phyloP scores from a whole-genome alignment of 2,329 filamentous ascomycete genomes.

The Fusarium keratoplasticum region DNA sequence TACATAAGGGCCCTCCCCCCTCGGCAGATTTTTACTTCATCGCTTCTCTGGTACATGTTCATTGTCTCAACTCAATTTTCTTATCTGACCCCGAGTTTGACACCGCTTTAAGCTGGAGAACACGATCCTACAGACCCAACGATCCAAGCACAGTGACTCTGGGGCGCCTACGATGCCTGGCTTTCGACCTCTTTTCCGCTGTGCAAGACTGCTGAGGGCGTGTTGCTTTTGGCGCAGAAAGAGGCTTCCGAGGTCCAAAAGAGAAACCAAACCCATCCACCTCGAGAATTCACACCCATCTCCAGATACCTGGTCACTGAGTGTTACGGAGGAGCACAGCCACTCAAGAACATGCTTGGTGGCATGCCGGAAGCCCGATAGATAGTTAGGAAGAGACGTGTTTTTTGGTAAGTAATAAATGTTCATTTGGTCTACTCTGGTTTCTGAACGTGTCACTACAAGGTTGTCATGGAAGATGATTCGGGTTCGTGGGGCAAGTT shows the following conservation, averaged over 20 bases:
- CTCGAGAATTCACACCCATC: not conserved
- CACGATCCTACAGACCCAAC: not conserved
- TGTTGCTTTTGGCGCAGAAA: not conserved
- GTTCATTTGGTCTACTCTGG: not conserved
- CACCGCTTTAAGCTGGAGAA: not conserved
- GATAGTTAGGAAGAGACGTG: not conserved
- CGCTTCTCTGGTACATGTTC: not conserved
- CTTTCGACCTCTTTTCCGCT: not conserved
- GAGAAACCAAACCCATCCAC: not conserved
- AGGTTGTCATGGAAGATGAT: not conserved
- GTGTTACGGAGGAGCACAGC: not conserved
- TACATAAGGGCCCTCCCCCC: not conserved
- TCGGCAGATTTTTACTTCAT: not conserved
- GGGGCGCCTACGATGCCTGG: not conserved
- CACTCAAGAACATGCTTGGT: not conserved
- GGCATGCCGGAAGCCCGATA: not conserved
- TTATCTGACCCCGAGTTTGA: not conserved
- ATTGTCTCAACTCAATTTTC: rapidly evolving
- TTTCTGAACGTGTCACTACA: not conserved
- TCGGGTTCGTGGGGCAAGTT: not conserved
- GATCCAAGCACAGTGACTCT: not conserved
- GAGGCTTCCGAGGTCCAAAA: not conserved
- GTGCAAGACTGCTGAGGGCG: not conserved
- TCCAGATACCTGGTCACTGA: not conserved
- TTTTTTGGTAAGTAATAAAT: not conserved